Base-by-base conservation (phyloP, 2,329 filamentous ascomycete genomes). In the Exserohilum rostratum region DNA sequence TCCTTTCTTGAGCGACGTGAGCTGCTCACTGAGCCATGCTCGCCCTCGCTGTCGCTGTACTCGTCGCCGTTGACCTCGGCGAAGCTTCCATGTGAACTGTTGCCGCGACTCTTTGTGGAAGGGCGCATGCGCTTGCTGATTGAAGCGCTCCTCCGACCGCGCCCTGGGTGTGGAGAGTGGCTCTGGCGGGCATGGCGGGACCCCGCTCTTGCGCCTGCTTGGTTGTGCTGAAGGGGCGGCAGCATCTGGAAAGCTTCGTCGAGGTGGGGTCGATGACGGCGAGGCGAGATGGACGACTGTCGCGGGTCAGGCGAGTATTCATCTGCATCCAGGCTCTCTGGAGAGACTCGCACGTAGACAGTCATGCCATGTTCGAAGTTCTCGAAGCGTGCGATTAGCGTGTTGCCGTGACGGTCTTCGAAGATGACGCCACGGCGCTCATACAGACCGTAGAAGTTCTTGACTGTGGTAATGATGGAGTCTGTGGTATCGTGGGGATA, bases 401-500 rank as follows among this genome's bases (percentile, higher is more conserved):
- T 96, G 70, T 90, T 93, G 69, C 91, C 91, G 68, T 89, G 82
- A 61, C 90, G 86, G 76, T 98, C 93, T 78, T 98, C 93, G 71
- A 99, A 98, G 78, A 91, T 96, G 71, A 99, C 89, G 63, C 95
- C 93, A 73, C 88, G 66, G 27, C 78, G 87, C 62, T 93, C 90
- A 75, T 97, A 97, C 64, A 99, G 84, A 57, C 95, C 95, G 74
- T 96, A 98, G 80, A 98, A 98, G 81, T 97, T 98, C 84, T 96
- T 98, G 71, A 98, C 93, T 1, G 95, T 98, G 12, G 92, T 95
- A 61, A 98, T 91, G 78, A 99, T 99, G 31, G 93, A 97, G 73
- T 98, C 93, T 18, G 93, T 98, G 47, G 91, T 93, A 80, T 99
- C 95, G 77, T 98, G 93, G 42, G 91, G 91, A 71, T 89, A 96